Percentiles rank a stretch among this genome's conserved stretches.
Conservation (phyloP, 1,284 basidiomycete species). For the Ustanciosporium gigantosporum region DNA sequence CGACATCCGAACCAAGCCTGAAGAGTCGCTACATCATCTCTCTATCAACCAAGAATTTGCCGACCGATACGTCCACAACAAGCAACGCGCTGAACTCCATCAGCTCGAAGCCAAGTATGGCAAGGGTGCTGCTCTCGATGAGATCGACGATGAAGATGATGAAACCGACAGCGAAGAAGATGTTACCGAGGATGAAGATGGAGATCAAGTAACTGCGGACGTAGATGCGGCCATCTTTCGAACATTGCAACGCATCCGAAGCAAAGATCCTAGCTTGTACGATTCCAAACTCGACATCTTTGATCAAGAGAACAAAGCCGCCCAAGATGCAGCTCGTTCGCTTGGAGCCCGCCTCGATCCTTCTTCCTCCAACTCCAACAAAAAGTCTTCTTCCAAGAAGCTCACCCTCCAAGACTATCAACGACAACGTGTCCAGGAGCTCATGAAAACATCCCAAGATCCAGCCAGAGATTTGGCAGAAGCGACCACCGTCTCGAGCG, state of each 20-base stretch:
- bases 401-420: slow-evolving; percentile 59
- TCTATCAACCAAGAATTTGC: slow-evolving; percentile 57
- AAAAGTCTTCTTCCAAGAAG: slow-evolving; percentile 48
- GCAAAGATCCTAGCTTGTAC: slow-evolving; percentile 82
- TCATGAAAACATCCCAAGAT: slow-evolving; percentile 49
- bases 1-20: slow-evolving; percentile 32
- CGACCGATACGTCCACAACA: slow-evolving; percentile 55
- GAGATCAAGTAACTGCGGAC: slow-evolving; percentile 89
- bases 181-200: slow-evolving; percentile 90
- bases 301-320: slow-evolving; percentile 38
- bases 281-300: slow-evolving; percentile 64
- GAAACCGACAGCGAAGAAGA: slow-evolving; percentile 62
- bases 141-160: slow-evolving; percentile 23
- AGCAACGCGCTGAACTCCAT: slow-evolving; percentile 53
- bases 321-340: slow-evolving; percentile 12
- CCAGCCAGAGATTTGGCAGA: slow-evolving; percentile 57
- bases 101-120: slow-evolving; percentile 53
- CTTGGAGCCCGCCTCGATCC: slow-evolving; percentile 3
- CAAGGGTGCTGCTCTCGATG: slow-evolving; percentile 6
- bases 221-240: slow-evolving; percentile 93
- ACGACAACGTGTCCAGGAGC: slow-evolving; percentile 51
- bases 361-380: slow-evolving; percentile 13
- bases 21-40: slow-evolving; percentile 40
- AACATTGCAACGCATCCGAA: slow-evolving; percentile 82
- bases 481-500: slow-evolving; percentile 38